Percentiles rank a stretch among this genome's conserved stretches.
Evolutionary conservation across 1,284 basidiomycete genomes (phyloP).

Genomic region (Nidula niveotomentosa): DNA sequence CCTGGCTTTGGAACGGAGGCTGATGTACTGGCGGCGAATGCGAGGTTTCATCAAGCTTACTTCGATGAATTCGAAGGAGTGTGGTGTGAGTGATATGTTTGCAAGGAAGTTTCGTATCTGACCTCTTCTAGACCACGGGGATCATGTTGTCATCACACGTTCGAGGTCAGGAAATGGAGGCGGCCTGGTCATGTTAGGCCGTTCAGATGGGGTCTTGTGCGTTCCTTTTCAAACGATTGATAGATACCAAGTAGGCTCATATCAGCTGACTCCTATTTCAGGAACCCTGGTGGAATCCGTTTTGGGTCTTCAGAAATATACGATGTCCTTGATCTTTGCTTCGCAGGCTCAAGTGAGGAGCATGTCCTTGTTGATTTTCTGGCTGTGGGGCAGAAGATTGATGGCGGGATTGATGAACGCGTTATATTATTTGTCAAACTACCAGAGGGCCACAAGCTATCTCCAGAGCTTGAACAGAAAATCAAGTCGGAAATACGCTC

Average conservation of each 20-base stretch:
- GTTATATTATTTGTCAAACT: conserved; percentile 85
- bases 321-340: conserved; percentile 73
- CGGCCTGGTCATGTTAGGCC: conserved; percentile 82
- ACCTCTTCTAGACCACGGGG: conserved; percentile 61
- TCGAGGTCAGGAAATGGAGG: conserved; percentile 70
- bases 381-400: conserved; percentile 75
- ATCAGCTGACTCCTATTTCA: conserved; percentile 25
- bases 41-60: conserved; percentile 75
- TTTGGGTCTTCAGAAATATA: conserved; percentile 89
- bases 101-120: neutral
- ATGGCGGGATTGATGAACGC: conserved; percentile 75
- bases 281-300: conserved; percentile 83
- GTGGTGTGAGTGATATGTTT: conserved; percentile 63
- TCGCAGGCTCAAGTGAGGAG: conserved; percentile 41
- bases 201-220: conserved; percentile 80
- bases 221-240: conserved; percentile 25
- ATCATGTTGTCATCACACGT: conserved; percentile 70
- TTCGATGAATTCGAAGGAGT: conserved; percentile 69
- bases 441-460: conserved; percentile 46
- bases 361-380: conserved; percentile 67
- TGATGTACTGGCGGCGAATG: conserved; percentile 56
- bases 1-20: conserved; percentile 61
- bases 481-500: conserved; percentile 66
- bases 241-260: neutral
- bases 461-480: conserved; percentile 51